Evolutionary conservation across 352 stramenopile genomes (phyloP), one percentile per base, ranked within the genome.

Genomic region (Globisporangium yorkense): DNA sequence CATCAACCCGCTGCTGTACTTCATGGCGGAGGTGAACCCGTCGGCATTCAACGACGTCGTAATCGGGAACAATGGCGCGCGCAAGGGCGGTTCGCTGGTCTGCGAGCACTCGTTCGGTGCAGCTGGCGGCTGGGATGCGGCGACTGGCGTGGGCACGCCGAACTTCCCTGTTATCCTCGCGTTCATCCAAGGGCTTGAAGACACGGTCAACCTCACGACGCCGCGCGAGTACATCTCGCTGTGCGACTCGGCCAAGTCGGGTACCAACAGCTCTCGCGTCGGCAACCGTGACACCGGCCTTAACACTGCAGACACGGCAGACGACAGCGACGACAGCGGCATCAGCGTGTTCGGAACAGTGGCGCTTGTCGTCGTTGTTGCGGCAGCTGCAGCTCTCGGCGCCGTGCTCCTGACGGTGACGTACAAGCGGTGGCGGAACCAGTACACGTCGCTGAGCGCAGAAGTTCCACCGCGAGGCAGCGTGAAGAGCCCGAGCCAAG

Each of bases 31-130:
- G 20, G 62, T 61, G 16, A 56, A 87, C 33, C 63, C 71, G 5
- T 55, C 59, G 3, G 85, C 85, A 16, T 96, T 96, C 65, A 73
- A 96, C 46, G 91, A 97, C 57, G 70, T 97, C 44, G 75, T 93
- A 15, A 58, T 89, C 1, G 90, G 90, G 15, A 89, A 91, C 49
- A 97, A 96, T 63, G 85, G 72, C 33, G 78, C 78, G 1, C 55
- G 66, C 9, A 83, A 81, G 54, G 68, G 80, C 16, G 65, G 54
- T 3, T 37, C 45, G 9, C 50, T 61, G 20, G 61, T 80, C n/a
- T 97, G 88, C 51, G 52, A 71, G 8, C 67, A 93, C 27, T 92
- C 83, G 15, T 97, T 97, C 56, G 77, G 75, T 43, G 89, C 92
- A 31, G 64, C 80, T 7, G 67, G 65, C 33, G 91, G 91, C 3